Base-by-base conservation (phyloP, 768 basidiomycete species). In the Boletus pseudo-olivaceus region DNA sequence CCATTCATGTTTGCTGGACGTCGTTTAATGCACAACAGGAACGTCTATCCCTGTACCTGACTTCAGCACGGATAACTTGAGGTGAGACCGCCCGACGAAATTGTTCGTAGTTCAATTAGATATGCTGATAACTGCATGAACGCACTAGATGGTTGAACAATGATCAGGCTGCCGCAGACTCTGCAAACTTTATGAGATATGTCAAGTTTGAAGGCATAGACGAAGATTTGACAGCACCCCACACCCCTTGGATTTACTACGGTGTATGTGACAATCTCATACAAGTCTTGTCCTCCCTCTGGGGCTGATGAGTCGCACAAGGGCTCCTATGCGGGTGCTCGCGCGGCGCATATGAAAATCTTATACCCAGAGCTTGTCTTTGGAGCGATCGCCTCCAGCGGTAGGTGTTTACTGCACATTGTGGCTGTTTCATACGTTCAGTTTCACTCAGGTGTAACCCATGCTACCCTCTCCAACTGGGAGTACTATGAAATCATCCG, bases 271-370 rank as follows among this genome's bases (percentile, higher is more conserved):
- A 62, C 56, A 23, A 48, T 26, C 55, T 49, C 43, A 19, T 23
- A 1, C 35, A 12, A 20, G 27, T n/a, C 35, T 30, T 49, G 8
- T 43, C n/a, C 17, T 20, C 4, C 37, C 15, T 35, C 11, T 0
- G n/a, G 27, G 49, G 33, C 40, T 57, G 33, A 58, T 4, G 10
- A n/a, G 29, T 57, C 38, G 5, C 60, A 20, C 27, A 20, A 88
- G 87, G 88, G 90, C 8, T 93, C 90, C 1, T 96, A 96, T 61
- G 93, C 93, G 10, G 95, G 95, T 55, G 95, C 94, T 8, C 85
- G 94, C 12, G 87, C 93, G 0, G 95, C 95, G 0, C 91, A 96
- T 63, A 93, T 96, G 88, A 83, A 82, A 51, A 73, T 91, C 32
- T 77, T 94, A 26, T 94, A 93, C 64, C 93, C 93, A 0, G 83